phyloP scores from a whole-genome alignment of 495 filamentous ascomycete genomes.

The Lepraria neglecta region DNA sequence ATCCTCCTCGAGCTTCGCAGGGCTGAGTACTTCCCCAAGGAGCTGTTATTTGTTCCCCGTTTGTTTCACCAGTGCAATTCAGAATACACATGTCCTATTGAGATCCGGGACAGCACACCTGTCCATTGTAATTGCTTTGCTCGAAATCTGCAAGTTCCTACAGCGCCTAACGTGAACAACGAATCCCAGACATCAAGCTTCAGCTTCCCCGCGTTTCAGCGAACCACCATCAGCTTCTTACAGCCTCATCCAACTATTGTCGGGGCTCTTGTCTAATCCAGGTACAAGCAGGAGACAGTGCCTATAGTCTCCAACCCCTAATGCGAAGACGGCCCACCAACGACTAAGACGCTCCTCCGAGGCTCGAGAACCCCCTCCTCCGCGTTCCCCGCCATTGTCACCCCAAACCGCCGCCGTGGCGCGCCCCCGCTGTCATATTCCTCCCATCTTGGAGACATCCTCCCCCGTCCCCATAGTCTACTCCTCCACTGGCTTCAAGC shows the following conservation, averaged over 20 bases:
- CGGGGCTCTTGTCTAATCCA: background rate
- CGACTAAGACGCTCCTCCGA: background rate
- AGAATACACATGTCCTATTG: background rate
- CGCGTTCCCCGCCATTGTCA: slow-evolving; percentile 20
- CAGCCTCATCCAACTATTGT: background rate
- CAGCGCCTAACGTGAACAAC: background rate
- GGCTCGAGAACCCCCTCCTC: slow-evolving; percentile 12
- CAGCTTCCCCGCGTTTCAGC: slow-evolving; percentile 10
- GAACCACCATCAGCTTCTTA: background rate
- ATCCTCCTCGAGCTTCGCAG: background rate
- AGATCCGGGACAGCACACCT: no score
- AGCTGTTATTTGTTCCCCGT: background rate
- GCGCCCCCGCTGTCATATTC: slow-evolving; percentile 19
- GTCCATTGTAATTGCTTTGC: background rate
- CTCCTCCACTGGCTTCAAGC: slow-evolving; percentile 11
- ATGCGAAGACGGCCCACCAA: background rate
- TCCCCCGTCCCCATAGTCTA: slow-evolving; percentile 18
- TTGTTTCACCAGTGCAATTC: background rate
- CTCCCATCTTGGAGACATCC: slow-evolving; percentile 23
- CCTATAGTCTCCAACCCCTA: background rate
- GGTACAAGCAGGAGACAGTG: background rate
- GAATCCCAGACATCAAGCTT: background rate
- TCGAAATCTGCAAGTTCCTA: background rate
- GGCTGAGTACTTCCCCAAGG: background rate
- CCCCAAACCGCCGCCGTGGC: slow-evolving; percentile 28